Evolutionary conservation across 106 monocot genomes (phyloP), one percentile per base, ranked within the genome.

Genomic region (Dioscorea zingiberensis): DNA sequence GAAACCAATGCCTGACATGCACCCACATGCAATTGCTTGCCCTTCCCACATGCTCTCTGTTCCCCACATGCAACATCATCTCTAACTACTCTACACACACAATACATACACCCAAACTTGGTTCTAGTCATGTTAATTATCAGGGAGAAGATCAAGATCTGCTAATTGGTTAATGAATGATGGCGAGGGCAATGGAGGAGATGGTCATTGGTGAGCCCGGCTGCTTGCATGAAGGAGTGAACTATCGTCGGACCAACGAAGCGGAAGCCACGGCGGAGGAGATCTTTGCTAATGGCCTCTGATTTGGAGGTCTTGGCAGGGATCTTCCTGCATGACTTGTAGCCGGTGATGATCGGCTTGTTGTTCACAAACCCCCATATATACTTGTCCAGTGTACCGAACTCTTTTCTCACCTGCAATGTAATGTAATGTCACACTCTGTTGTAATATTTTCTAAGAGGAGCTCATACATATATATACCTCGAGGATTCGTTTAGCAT

Each of bases 161-260:
- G 38, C 10, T 38, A 38, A 38, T 38, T 38, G 38, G 38, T 38
- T 38, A 38, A 38, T 38, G 38, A 23, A 60, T 38, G 38, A 10
- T 38, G 94, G 71, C 87, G 86, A 16, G 80, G 79, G 79, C 94
- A 94, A 19, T 84, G 77, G 72, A 82, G 16, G 62, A 94, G 69
- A 73, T 94, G 94, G 71, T 90, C 94, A 64, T 90, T 90, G 72
- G 90, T 87, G 61, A 94, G 76, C 7, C 94, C 94, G 62, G 82
- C 90, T 14, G 90, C 87, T 59, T 94, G 94, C 90, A 94, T 94
- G 90, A 94, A 90, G 54, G 84, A 90, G 67, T 90, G 90, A 17
- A 94, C 58, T 74, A 90, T 77, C 6, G 94, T 94, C 1, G 94
- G 90, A 26, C 94, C 94, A 26, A 87, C 94, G 59, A 82, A 82